These are phyloP conservation scores for Fallopia convolvulus DNA, from an alignment of 148 eudicot genomes.

Conservation along the genomic window DNA sequence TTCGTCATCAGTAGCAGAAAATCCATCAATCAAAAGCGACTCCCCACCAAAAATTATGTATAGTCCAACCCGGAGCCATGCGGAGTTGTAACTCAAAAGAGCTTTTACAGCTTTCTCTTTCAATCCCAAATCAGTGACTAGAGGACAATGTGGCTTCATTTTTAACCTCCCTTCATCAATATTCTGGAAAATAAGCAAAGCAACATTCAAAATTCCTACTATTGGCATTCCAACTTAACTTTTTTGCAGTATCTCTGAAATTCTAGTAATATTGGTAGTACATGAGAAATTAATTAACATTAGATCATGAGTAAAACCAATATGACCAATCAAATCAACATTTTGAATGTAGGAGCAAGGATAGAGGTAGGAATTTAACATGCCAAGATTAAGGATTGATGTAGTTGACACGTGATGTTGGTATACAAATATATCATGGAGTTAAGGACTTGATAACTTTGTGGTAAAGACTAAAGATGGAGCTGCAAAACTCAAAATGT, in stretches of 20 bases:
- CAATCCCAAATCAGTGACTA: conserved; percentile 89
- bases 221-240: background rate
- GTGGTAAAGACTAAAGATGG: too few relatives aligned
- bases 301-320: background rate
- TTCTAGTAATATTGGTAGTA: background rate
- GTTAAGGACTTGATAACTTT: too few relatives aligned
- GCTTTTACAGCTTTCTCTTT: conserved; percentile 63
- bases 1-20: conserved; percentile 57
- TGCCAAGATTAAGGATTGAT: too few relatives aligned
- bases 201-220: background rate
- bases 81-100: conserved; percentile 69
- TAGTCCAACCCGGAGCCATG: conserved; percentile 81
- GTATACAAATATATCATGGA: background rate
- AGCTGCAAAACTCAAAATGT: background rate
- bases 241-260: background rate
- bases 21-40: conserved; percentile 58
- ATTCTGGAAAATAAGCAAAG: conserved; percentile 37
- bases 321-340: background rate
- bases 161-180: conserved; percentile 89
- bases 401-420: too few relatives aligned
- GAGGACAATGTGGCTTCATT: conserved; percentile 88
- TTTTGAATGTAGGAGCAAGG: background rate
- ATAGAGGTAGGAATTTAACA: too few relatives aligned
- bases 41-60: conserved; percentile 85
- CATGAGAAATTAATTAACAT: too few relatives aligned